These are phyloP conservation scores for Chlamydomonas urium DNA, from an alignment of 139 green algal species.

Conservation along the genomic window DNA sequence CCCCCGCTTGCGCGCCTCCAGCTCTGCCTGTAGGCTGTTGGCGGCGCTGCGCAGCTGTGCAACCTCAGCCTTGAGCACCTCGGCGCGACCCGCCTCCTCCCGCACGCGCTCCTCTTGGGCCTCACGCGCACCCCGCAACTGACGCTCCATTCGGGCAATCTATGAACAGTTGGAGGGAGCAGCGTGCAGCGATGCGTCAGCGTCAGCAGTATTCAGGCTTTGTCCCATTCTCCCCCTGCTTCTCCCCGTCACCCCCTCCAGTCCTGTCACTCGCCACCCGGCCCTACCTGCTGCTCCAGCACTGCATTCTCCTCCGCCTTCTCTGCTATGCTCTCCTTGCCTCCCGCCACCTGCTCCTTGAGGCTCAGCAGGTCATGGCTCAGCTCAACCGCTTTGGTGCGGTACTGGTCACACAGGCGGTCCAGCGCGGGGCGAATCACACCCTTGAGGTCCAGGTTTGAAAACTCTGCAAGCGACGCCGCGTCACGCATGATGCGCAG, in stretches of 20 bases:
- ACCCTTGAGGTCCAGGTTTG: conserved; percentile 78
- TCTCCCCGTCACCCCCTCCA: not conserved
- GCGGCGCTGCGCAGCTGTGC: conserved; percentile 38
- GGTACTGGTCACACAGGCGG: conserved; percentile 59
- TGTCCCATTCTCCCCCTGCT: not conserved
- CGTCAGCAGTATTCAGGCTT: not conserved
- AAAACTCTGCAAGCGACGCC: conserved; percentile 43
- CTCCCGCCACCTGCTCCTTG: conserved; percentile 46
- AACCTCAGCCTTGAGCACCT: conserved; percentile 41
- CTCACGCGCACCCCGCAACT: conserved; percentile 41
- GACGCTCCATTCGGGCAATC: conserved; percentile 48
- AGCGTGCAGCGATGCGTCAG: not conserved
- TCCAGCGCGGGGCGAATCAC: conserved; percentile 60
- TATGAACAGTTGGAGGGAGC: conserved; percentile 14
- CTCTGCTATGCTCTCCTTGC: conserved; percentile 48
- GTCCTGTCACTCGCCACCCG: not conserved
- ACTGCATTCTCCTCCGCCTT: conserved; percentile 59
- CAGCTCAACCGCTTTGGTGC: conserved; percentile 49
- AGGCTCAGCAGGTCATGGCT: conserved; percentile 62
- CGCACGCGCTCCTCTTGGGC: conserved; percentile 47
- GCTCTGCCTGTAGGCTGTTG: conserved; percentile 33
- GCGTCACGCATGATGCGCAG: conserved; percentile 56
- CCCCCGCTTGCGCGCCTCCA: conserved; percentile 37
- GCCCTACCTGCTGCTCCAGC: conserved; percentile 35
- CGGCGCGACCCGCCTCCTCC: conserved; percentile 27